Conservation (phyloP, 2,329 filamentous ascomycete species). For the Fusarium nygamai region DNA sequence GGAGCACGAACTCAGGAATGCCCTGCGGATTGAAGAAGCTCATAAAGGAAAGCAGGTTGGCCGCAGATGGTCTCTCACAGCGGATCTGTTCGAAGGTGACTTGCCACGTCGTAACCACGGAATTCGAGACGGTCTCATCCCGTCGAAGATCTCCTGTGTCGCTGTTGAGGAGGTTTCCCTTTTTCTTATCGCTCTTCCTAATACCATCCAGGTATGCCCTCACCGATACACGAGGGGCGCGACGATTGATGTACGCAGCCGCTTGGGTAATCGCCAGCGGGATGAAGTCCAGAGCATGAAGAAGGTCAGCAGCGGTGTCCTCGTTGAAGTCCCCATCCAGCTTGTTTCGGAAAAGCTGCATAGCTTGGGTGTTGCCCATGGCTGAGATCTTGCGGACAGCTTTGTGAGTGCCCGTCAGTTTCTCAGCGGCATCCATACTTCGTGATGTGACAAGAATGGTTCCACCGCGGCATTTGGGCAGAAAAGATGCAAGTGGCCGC, state of each 20-base stretch:
- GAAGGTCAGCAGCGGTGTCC: conserved; percentile 19
- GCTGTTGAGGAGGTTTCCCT: conserved; percentile 38
- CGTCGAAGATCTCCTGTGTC: conserved; percentile 37
- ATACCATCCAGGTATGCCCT: conserved; percentile 46
- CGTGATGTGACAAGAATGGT: conserved; percentile 35
- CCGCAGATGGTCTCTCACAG: conserved; percentile 2
- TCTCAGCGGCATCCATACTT: conserved; percentile 18
- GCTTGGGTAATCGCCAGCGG: conserved; percentile 47
- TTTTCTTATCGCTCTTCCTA: conserved; percentile 42
- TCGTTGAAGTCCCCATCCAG: conserved; percentile 1
- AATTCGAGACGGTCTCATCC: conserved; percentile 16
- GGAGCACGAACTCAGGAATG: conserved; percentile 9
- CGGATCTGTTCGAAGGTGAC: conserved; percentile 26
- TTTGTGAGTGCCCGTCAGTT: conserved; percentile 18
- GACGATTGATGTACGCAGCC: conserved; percentile 41
- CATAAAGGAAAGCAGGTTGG: conserved; percentile 17
- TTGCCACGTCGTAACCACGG: conserved; percentile 17
- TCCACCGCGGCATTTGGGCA: conserved; percentile 22
- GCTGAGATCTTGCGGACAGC: conserved; percentile 9
- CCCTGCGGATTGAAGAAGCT: conserved; percentile 25
- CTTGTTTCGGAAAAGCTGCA: conserved; percentile 32
- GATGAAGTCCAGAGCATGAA: conserved; percentile 40
- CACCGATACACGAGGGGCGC: conserved; percentile 38
- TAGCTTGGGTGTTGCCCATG: conserved; percentile 20
- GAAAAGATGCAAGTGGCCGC: conserved; percentile 18